Percentiles rank a stretch among this genome's conserved stretches.
Conservation (phyloP, 176 grass and related monocot species). For the Avena sativa region DNA sequence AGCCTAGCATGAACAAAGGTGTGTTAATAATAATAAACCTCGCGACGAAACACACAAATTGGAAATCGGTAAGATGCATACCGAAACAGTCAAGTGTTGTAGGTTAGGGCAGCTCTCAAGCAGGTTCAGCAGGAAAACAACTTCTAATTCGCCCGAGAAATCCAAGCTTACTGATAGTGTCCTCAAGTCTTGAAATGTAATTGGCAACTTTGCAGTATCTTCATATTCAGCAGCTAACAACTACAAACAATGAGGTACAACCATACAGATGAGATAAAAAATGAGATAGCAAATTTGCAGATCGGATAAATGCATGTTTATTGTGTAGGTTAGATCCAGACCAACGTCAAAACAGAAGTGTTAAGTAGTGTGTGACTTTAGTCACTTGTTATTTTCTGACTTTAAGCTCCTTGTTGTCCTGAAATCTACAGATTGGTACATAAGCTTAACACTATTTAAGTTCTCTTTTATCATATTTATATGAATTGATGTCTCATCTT, state of each 20-base stretch:
- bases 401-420: neutral
- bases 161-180: slow-evolving; percentile 48
- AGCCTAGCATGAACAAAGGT: slow-evolving; percentile 40
- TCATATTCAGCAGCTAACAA: slow-evolving; percentile 45
- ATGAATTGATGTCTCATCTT: no score
- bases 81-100: slow-evolving; percentile 43
- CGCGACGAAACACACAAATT: slow-evolving; percentile 13
- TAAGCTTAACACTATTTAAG: no score
- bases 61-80: slow-evolving; percentile 34
- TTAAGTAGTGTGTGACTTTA: neutral
- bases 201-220: slow-evolving; percentile 29
- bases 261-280: neutral
- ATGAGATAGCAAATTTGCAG: neutral
- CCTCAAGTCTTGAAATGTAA: slow-evolving; percentile 49
- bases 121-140: slow-evolving; percentile 47
- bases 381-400: neutral
- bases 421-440: neutral
- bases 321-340: neutral
- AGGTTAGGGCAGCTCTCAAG: slow-evolving; percentile 55
- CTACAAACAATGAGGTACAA: slow-evolving; percentile 19
- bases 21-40: slow-evolving; percentile 26
- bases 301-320: neutral
- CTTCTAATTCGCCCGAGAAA: slow-evolving; percentile 24
- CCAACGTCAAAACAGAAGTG: neutral
- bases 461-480: no score